Percentiles rank a stretch among this genome's conserved stretches.
These are phyloP conservation scores for Lentinula novae-zelandiae DNA, from an alignment of 1,284 basidiomycete species.

Conservation along the genomic window DNA sequence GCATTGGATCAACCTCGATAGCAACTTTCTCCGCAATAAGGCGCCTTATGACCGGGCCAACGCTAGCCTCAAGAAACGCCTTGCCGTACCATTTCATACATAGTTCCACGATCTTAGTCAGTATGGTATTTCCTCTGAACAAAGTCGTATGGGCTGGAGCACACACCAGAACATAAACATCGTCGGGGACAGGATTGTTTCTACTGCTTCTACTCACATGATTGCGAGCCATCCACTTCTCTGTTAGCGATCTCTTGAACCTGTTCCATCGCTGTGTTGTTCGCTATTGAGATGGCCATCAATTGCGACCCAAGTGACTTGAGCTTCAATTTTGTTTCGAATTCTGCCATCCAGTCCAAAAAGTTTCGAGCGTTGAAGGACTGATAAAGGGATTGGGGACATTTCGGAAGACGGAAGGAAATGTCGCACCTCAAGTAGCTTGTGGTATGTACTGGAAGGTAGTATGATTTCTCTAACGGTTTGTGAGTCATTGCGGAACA, in stretches of 20 bases:
- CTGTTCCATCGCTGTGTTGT: constrained; percentile 58
- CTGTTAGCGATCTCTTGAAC: constrained; percentile 61
- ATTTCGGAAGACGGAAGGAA: constrained; percentile 6
- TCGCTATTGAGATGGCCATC: constrained; percentile 65
- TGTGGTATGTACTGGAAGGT: constrained; percentile 54
- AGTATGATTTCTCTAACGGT: constrained; percentile 66
- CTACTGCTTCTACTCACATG: constrained; percentile 40
- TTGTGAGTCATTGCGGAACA: not conserved
- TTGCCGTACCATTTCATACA: constrained; percentile 75
- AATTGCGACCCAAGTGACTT: constrained; percentile 58
- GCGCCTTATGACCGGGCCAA: constrained; percentile 64
- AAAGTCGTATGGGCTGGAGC: constrained; percentile 58
- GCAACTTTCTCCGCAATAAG: constrained; percentile 67
- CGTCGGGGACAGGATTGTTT: not conserved
- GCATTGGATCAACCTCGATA: constrained; percentile 75
- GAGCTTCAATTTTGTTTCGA: constrained; percentile 63
- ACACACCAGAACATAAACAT: constrained; percentile 8
- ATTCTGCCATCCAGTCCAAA: constrained; percentile 69
- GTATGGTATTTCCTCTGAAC: constrained; percentile 75
- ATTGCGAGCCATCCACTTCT: constrained; percentile 62
- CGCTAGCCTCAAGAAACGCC: constrained; percentile 71
- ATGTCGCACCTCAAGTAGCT: constrained; percentile 47
- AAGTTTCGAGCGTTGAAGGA: constrained; percentile 61
- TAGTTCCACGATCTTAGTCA: constrained; percentile 79
- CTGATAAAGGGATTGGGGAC: constrained; percentile 29